These are phyloP conservation scores for Fonsecaea multimorphosa DNA, from an alignment of 2,329 filamentous ascomycete species.

Conservation along the genomic window DNA sequence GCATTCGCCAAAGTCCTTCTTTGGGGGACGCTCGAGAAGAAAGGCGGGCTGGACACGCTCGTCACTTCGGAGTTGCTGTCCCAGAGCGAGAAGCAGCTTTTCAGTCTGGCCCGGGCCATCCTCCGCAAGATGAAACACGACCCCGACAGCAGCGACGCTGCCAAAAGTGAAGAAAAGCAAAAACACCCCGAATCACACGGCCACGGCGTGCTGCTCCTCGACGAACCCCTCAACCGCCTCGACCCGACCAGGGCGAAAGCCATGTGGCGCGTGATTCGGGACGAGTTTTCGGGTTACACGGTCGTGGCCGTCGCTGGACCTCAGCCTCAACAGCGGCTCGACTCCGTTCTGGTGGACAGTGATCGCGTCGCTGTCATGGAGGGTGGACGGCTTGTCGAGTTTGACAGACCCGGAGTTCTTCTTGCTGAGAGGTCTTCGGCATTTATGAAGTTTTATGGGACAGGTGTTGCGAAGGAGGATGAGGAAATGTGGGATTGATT, in stretches of 20 bases:
- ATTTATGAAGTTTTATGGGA: constrained; percentile 1
- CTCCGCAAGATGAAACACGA: constrained; percentile 48
- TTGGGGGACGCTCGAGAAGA: constrained; percentile 46
- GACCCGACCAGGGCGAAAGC: constrained; percentile 62
- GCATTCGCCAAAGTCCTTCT: constrained; percentile 57
- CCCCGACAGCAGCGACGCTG: background rate
- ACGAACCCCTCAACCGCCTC: constrained; percentile 55
- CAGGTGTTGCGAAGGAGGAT: background rate
- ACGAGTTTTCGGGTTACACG: constrained; percentile 62
- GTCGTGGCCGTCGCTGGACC: constrained; percentile 59
- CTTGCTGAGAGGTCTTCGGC: constrained; percentile 39
- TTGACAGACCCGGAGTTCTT: constrained; percentile 39
- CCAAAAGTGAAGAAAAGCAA: constrained; percentile 40
- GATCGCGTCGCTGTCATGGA: constrained; percentile 65
- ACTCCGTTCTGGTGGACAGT: constrained; percentile 68
- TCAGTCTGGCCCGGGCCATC: constrained; percentile 66
- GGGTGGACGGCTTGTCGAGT: constrained; percentile 22
- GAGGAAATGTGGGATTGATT: background rate
- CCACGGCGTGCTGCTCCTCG: constrained; percentile 43
- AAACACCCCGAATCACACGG: background rate
- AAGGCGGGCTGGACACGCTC: constrained; percentile 48
- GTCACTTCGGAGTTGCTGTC: constrained; percentile 58
- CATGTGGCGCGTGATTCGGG: constrained; percentile 63
- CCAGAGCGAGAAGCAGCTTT: constrained; percentile 68
- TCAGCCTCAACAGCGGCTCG: constrained; percentile 54